Evolutionary conservation across 2,329 filamentous ascomycete genomes (phyloP), one percentile per base, ranked within the genome.

Genomic region (Coniochaeta pulveracea): DNA sequence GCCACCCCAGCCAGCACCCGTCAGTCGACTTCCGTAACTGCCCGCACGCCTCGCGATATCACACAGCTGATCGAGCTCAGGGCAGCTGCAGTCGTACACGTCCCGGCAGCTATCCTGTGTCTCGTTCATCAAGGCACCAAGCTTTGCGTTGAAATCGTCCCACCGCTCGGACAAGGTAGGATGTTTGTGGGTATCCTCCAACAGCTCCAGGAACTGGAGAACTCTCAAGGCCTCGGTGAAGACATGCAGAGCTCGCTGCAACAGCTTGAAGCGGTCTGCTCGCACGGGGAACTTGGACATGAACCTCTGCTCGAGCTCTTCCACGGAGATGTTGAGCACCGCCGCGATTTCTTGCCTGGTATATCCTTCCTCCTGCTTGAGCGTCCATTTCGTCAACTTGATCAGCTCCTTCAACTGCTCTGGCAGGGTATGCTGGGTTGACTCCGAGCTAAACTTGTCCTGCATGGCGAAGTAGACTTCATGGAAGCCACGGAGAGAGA

Each of bases 1-100:
- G 3, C 91, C 91, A 40, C 91, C 91, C 91, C 91, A 98, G 3
- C 91, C 91, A 1, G 91, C 91, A 24, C 91, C 91, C 0, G 89
- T 96, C 45, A 95, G 61, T 17, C 89, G 68, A 45, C 82, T 86
- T 18, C 89, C 91, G 52, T 85, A 86, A 12, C 83, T 76, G 3
- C 91, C 91, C 1, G 83, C 83, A 11, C 64, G 66, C 18, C 78
- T 69, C 1, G 88, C 88, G 43, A 96, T 80, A 24, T 66, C 56
- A 56, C 89, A 96, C 23, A 98, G 72, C 40, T 84, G 69, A 54
- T 98, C 89, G n/a, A 96, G 72, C 57, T 96, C 88, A 1, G 83
- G 77, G 47, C 85, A 93, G 47, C 82, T 91, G 62, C 89, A 96
- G 49, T 95, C 85, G 58, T 91, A 98, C 4, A 84, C 57, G 11